phyloP scores from a whole-genome alignment of 176 grass and related monocot species.

The Aegilops longissima region DNA sequence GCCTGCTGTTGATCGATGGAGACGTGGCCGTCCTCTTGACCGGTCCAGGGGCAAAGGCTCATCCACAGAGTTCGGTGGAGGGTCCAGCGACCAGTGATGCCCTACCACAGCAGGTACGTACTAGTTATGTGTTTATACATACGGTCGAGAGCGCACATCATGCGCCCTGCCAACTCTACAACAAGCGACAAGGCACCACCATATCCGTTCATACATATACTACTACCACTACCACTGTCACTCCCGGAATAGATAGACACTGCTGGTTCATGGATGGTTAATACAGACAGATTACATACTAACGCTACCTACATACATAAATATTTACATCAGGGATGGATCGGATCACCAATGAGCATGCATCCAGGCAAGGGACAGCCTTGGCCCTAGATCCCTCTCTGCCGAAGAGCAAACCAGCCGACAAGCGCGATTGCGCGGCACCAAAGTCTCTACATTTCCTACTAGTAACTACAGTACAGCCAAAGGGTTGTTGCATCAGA shows the following conservation, averaged over 20 bases:
- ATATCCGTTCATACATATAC: background rate
- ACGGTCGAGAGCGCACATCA: background rate
- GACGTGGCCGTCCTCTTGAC: no score
- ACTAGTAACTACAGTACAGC: background rate
- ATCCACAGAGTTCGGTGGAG: no score
- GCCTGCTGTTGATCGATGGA: no score
- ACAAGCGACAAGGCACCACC: background rate
- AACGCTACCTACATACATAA: background rate
- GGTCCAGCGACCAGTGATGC: no score
- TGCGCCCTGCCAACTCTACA: background rate
- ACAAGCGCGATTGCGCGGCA: no score
- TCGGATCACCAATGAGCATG: background rate
- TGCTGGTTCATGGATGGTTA: background rate
- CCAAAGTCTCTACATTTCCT: background rate
- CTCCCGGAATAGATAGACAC: background rate
- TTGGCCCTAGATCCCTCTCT: background rate
- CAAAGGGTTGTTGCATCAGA: background rate
- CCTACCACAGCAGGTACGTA: no score
- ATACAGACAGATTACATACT: background rate
- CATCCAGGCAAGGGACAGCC: background rate
- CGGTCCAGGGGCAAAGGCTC: no score
- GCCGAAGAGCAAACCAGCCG: background rate
- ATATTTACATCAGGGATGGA: background rate
- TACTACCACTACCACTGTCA: background rate
- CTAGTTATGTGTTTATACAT: background rate